Evolutionary conservation across 1,284 basidiomycete species (phyloP).

Genomic region (Schizophyllum commune): DNA sequence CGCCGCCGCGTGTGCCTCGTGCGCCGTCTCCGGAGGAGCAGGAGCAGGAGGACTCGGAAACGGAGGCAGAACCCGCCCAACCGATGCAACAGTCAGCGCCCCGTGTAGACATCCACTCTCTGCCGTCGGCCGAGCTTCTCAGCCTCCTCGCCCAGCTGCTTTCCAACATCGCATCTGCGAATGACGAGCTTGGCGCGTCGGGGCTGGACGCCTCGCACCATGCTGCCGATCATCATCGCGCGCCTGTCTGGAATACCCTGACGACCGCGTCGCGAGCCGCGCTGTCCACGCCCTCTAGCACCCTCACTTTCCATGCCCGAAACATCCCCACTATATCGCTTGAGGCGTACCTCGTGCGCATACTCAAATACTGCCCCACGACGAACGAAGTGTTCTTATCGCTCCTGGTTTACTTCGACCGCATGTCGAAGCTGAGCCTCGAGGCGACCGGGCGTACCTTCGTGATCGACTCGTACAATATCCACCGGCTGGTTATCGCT

Average conservation of each 20-base stretch:
- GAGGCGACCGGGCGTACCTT: conserved; percentile 70
- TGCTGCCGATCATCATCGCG: conserved; percentile 21
- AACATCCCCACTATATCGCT: conserved; percentile 94
- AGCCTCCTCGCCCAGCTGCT: conserved; percentile 85
- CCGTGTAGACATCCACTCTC: conserved; percentile 54
- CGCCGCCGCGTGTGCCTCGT: background rate
- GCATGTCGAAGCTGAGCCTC: conserved; percentile 68
- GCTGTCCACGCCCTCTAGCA: conserved; percentile 72
- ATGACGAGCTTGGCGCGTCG: conserved; percentile 52
- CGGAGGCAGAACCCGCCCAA: background rate
- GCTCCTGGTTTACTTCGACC: conserved; percentile 94
- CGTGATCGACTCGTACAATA: conserved; percentile 95
- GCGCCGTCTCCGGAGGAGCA: background rate
- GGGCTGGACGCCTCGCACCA: conserved; percentile 15
- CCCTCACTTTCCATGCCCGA: conserved; percentile 91
- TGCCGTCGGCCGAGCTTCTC: conserved; percentile 67
- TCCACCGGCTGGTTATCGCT: conserved; percentile 93
- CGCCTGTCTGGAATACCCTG: conserved; percentile 53
- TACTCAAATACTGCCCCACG: conserved; percentile 97
- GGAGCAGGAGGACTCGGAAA: background rate
- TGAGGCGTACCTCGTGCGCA: conserved; percentile 90
- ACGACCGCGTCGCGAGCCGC: conserved; percentile 78
- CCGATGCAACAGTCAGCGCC: background rate
- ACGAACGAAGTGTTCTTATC: conserved; percentile 97
- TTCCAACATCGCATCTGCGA: conserved; percentile 87